Base-by-base conservation (phyloP, 805 yeast genomes). In the Zygosaccharomyces lentus region DNA sequence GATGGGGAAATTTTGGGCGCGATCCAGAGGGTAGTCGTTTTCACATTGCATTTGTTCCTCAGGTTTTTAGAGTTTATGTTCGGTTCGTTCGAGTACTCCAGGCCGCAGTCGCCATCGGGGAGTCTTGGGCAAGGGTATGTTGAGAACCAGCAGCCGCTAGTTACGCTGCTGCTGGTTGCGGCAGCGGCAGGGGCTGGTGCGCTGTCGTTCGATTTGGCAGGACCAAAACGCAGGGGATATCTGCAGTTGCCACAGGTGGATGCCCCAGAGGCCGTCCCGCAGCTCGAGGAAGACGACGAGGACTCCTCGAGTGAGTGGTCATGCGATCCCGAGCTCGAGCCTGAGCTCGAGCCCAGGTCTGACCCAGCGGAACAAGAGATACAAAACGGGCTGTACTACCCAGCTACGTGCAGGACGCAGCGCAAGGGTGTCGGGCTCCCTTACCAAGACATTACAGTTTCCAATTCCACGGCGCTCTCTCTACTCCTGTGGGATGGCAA, bases 401-500 rank as follows among this genome's bases (percentile, higher is more conserved):
- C 34, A 4, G 31, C 19, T 19, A 38, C 41, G n/a, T 38, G 19
- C 19, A 26, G 41, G 24, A 38, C 41, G 10, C 41, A 38, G 10
- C 34, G 41, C 5, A 38, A 27, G 25, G 26, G 27, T 16, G 31
- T 38, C 6, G 41, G 43, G 17, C 36, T 38, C 6, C 36, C 41
- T 10, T 21, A 38, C 13, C 43, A 44, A 19, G 47, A 44, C 23
- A n/a, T 32, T 8, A 38, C 41, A 7, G 26, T 34, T 9, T 24
- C 47, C 4, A 40, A 38, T 15, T 44, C 43, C 9, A 41, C 47
- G 13, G 43, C 47, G 16, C 27, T 38, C 19, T 44, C 47, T 15
- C 38, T 44, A 9, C 23, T 44, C 12, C 8, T 44, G 19, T 44
- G 47, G 47, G 47, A 44, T 2, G 25, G 36, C 30, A 44, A 38